phyloP scores from a whole-genome alignment of 2,329 filamentous ascomycete genomes.

The Byssochlamys sp. region DNA sequence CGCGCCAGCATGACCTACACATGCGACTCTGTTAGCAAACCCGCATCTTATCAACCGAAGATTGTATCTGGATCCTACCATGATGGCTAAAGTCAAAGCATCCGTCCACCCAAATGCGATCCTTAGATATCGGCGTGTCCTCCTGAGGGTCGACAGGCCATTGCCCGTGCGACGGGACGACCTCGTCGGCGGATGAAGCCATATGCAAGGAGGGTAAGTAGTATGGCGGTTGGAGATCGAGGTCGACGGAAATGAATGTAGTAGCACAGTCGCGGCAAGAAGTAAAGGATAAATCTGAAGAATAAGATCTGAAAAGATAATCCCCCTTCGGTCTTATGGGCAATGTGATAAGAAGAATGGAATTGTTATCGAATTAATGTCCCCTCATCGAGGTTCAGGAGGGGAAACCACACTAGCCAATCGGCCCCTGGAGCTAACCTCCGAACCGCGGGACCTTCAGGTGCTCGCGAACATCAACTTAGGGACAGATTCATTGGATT shows the following conservation, averaged over 20 bases:
- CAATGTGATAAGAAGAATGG: neutral
- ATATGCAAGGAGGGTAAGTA: neutral
- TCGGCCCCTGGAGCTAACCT: neutral
- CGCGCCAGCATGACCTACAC: constrained; percentile 78
- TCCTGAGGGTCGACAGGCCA: constrained; percentile 59
- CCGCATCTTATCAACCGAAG: neutral
- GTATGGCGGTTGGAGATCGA: neutral
- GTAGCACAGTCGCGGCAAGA: neutral
- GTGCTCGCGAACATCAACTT: neutral
- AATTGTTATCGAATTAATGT: neutral
- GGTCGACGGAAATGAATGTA: neutral
- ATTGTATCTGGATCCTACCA: constrained; percentile 44
- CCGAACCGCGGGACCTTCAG: neutral
- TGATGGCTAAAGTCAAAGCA: constrained; percentile 99
- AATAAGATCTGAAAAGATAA: neutral
- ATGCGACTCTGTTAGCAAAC: constrained; percentile 3
- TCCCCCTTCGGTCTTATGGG: neutral
- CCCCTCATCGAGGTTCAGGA: neutral
- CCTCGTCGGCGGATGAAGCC: constrained; percentile 16
- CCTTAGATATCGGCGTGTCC: constrained; percentile 48
- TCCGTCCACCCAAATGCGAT: constrained; percentile 93
- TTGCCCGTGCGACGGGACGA: constrained; percentile 44
- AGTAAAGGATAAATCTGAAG: neutral
- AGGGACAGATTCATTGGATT: neutral
- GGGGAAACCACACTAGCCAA: neutral